Evolutionary conservation across 2,329 filamentous ascomycete genomes (phyloP).

Genomic region (Monilinia vaccinii-corymbosi): DNA sequence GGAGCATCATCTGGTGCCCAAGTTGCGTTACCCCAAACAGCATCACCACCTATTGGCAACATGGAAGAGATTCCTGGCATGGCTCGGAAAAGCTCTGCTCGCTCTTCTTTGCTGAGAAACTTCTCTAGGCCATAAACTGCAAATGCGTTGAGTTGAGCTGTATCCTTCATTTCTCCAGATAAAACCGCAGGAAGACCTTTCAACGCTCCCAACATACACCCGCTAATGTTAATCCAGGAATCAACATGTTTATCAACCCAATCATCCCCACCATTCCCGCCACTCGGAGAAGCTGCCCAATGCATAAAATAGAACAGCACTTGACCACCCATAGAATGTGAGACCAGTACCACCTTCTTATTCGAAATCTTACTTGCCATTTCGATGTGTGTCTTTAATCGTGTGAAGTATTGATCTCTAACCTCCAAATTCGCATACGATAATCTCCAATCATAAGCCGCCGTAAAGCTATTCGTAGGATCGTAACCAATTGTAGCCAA

Average conservation of each 20-base stretch:
- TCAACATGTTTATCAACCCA: constrained; percentile 92
- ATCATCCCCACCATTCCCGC: constrained; percentile 69
- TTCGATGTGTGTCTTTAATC: constrained; percentile 85
- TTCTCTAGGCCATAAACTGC: constrained; percentile 96
- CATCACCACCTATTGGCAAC: constrained; percentile 87
- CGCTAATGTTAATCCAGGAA: constrained; percentile 96
- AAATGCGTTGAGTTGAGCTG: constrained; percentile 90
- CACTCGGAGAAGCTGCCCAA: constrained; percentile 69
- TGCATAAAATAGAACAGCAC: constrained; percentile 76
- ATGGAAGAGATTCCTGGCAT: constrained; percentile 97
- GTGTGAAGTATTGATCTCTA: constrained; percentile 88
- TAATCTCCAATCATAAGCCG: constrained; percentile 83
- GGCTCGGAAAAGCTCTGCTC: constrained; percentile 86
- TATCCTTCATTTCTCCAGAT: constrained; percentile 97
- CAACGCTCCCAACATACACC: constrained; percentile 91
- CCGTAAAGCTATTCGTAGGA: constrained; percentile 63
- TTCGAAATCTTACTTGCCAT: constrained; percentile 63
- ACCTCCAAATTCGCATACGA: constrained; percentile 83
- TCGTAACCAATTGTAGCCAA: constrained; percentile 94
- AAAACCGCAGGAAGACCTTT: constrained; percentile 87
- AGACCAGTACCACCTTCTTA: constrained; percentile 76
- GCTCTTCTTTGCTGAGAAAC: constrained; percentile 82
- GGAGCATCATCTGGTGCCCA: constrained; percentile 83
- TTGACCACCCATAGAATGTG: constrained; percentile 96
- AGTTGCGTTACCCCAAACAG: constrained; percentile 84